A percentile compares a stretch with the other conserved stretches of the same genome.
These are phyloP conservation scores for Hanseniaspora gamundiae DNA, from an alignment of 1,139 yeast genomes.

Conservation along the genomic window DNA sequence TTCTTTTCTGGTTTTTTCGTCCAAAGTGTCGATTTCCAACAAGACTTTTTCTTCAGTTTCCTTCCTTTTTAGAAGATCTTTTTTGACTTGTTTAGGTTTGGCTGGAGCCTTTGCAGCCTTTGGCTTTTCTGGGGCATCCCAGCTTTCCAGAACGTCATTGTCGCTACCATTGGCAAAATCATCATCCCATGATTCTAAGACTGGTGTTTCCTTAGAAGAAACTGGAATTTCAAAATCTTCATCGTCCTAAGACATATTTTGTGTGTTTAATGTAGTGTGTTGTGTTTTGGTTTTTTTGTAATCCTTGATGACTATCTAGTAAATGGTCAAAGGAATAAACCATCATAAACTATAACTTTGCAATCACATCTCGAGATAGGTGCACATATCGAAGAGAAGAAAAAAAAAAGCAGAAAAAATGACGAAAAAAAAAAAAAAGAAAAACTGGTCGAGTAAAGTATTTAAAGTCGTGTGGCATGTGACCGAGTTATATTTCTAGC, in stretches of 20 bases:
- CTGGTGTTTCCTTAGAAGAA: constrained; percentile 32
- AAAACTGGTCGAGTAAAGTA: constrained; percentile 11
- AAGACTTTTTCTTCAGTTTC: constrained; percentile 25
- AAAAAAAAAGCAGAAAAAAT: neutral
- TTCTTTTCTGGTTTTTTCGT: constrained; percentile 57
- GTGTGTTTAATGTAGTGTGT: neutral
- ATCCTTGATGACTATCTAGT: neutral
- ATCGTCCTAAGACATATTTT: constrained; percentile 47
- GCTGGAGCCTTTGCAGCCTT: constrained; percentile 18
- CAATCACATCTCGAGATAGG: too few relatives aligned
- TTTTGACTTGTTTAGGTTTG: constrained; percentile 9
- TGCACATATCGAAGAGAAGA: neutral
- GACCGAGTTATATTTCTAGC: too few relatives aligned
- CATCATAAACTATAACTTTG: too few relatives aligned
- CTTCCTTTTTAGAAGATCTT: constrained; percentile 12
- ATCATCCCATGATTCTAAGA: constrained; percentile 73
- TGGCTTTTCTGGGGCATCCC: constrained; percentile 72
- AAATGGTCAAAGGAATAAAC: too few relatives aligned
- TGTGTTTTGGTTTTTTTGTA: neutral
- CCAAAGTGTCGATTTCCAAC: constrained; percentile 50
- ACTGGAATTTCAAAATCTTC: constrained; percentile 76
- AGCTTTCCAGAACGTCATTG: constrained; percentile 68
- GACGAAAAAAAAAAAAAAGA: constrained; percentile 5
- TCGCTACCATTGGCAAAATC: constrained; percentile 44
- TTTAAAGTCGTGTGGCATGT: too few relatives aligned